These are phyloP conservation scores for Cicer chorassanicum DNA, from an alignment of 306 rosid genomes.

Conservation along the genomic window DNA sequence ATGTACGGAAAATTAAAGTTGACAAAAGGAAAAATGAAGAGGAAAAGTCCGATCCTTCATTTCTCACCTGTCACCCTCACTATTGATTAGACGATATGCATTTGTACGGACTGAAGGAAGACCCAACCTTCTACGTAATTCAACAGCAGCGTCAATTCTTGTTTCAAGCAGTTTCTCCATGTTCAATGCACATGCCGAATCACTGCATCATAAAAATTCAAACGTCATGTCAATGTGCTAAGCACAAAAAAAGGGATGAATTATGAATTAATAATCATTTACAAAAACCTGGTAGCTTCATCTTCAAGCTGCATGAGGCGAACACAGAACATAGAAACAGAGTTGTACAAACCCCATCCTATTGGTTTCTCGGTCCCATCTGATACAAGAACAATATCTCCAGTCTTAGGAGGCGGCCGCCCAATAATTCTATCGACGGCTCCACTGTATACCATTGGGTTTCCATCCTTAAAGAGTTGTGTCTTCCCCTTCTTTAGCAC, in stretches of 20 bases:
- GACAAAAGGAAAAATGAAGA: background rate
- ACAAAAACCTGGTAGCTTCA: slow-evolving; percentile 70
- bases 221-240: slow-evolving; percentile 14
- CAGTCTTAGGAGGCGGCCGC: slow-evolving; percentile 88
- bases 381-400: slow-evolving; percentile 83
- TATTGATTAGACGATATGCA: slow-evolving; percentile 81
- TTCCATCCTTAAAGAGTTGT: slow-evolving; percentile 94
- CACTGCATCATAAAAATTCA: slow-evolving; percentile 53
- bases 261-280: background rate
- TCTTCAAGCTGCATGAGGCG: slow-evolving; percentile 91
- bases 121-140: slow-evolving; percentile 72
- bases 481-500: slow-evolving; percentile 93
- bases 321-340: slow-evolving; percentile 89
- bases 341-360: slow-evolving; percentile 95
- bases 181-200: slow-evolving; percentile 64
- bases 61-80: slow-evolving; percentile 91
- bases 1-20: background rate
- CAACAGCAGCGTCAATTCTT: slow-evolving; percentile 68
- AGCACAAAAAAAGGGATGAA: slow-evolving; percentile 29
- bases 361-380: slow-evolving; percentile 87
- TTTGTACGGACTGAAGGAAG: slow-evolving; percentile 81
- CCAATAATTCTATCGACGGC: slow-evolving; percentile 93
- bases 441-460: slow-evolving; percentile 96
- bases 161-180: slow-evolving; percentile 79
- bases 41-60: slow-evolving; percentile 19